These are phyloP conservation scores for Kazachstania taianensis DNA, from an alignment of 805 yeast species.

Conservation along the genomic window DNA sequence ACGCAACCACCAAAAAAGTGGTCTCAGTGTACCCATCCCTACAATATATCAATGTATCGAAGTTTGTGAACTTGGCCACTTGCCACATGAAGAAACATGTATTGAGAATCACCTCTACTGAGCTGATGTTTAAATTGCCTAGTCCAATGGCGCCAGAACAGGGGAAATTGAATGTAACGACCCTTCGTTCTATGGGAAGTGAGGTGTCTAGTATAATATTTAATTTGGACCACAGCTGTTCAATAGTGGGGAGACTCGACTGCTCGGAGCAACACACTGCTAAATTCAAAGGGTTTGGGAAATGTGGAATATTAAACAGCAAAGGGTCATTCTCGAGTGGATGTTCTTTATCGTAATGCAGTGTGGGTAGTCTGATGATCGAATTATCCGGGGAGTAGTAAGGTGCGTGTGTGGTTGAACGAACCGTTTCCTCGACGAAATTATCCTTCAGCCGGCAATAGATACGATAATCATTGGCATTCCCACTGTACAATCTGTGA, in stretches of 20 bases:
- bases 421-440: neutral
- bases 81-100: conserved; percentile 40
- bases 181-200: no score
- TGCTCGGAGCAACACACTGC: conserved; percentile 49
- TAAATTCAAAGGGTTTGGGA: conserved; percentile 21
- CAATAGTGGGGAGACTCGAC: conserved; percentile 41
- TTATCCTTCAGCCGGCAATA: conserved; percentile 14
- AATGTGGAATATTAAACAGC: conserved; percentile 41
- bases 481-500: conserved; percentile 69
- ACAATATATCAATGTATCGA: conserved; percentile 56
- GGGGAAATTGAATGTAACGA: conserved; percentile 51
- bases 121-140: conserved; percentile 57
- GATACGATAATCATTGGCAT: conserved; percentile 57
- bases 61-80: conserved; percentile 13
- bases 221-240: conserved; percentile 18
- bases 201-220: conserved; percentile 2
- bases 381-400: conserved; percentile 46
- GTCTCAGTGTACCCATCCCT: conserved; percentile 91
- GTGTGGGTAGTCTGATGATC: conserved; percentile 33
- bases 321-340: conserved; percentile 19
- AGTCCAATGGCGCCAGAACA: conserved; percentile 76
- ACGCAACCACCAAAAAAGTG: conserved; percentile 63
- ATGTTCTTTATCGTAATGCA: conserved; percentile 13
- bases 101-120: conserved; percentile 62
- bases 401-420: conserved; percentile 12